These are phyloP conservation scores for Mortierella sp. DNA, from an alignment of 371 early-diverging fungal species.

Conservation along the genomic window DNA sequence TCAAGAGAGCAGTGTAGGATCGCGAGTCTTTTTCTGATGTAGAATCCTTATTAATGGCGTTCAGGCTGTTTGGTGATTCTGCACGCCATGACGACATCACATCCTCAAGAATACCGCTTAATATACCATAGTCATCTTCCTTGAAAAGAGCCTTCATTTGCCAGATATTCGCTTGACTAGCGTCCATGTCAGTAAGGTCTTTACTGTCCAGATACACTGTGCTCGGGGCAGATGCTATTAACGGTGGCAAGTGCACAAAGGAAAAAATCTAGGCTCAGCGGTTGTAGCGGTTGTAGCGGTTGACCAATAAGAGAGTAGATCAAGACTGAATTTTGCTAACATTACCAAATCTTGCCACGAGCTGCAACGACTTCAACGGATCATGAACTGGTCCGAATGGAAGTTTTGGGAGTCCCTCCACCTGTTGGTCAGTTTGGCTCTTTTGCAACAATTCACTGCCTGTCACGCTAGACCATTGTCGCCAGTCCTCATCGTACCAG, in stretches of 20 bases:
- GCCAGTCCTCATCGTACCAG: conserved; percentile 63
- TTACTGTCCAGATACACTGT: conserved; percentile 64
- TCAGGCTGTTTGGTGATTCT: conserved; percentile 58
- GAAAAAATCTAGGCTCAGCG: background rate
- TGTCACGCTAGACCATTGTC: conserved; percentile 60
- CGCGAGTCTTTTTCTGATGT: conserved; percentile 13
- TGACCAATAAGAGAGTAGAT: background rate
- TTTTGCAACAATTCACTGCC: background rate
- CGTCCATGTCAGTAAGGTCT: conserved; percentile 68
- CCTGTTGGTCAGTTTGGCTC: background rate
- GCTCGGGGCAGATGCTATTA: conserved; percentile 63
- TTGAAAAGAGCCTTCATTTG: conserved; percentile 67
- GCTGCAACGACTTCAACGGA: conserved; percentile 70
- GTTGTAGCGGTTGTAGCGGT: too few species aligned
- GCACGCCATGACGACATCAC: conserved; percentile 72
- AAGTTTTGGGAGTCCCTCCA: conserved; percentile 37
- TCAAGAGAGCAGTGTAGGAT: conserved; percentile 34
- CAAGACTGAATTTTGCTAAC: background rate
- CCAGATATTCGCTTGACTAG: conserved; percentile 74
- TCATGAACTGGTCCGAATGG: conserved; percentile 81
- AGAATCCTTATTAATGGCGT: background rate
- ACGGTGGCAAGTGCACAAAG: background rate
- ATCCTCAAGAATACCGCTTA: conserved; percentile 71
- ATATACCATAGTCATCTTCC: conserved; percentile 65
- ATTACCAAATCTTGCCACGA: conserved; percentile 70